phyloP scores from a whole-genome alignment of 176 grass and related monocot species.

The Juncus inflexus region DNA sequence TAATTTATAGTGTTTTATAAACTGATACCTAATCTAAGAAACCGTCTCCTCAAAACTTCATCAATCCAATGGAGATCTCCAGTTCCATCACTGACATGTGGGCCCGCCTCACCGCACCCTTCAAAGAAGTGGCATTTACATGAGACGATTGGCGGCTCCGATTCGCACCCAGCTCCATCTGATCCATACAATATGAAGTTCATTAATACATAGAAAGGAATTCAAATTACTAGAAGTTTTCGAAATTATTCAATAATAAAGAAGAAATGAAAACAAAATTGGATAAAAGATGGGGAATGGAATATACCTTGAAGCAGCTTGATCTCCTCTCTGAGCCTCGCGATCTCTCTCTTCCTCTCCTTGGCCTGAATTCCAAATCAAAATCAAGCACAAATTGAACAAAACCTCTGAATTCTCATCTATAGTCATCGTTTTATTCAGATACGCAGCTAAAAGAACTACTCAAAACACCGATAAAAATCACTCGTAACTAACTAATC shows the following conservation, averaged over 20 bases:
- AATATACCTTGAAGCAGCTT: conserved; percentile 55
- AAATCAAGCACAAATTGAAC: too few relatives aligned
- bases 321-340: conserved; percentile 79
- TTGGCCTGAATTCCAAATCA: conserved; percentile 41
- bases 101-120: conserved; percentile 42
- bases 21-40: conserved; percentile 62
- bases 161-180: conserved; percentile 41
- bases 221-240: not conserved
- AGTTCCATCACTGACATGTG: conserved; percentile 12
- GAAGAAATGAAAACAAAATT: too few relatives aligned
- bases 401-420: too few relatives aligned
- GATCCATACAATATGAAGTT: conserved; percentile 22
- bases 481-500: not conserved
- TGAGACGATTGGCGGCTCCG: conserved; percentile 45
- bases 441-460: too few relatives aligned
- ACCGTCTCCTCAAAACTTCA: conserved; percentile 80
- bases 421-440: too few relatives aligned
- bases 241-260: too few relatives aligned
- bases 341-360: conserved; percentile 82
- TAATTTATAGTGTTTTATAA: conserved; percentile 9
- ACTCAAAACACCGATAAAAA: not conserved
- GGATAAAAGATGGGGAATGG: not conserved
- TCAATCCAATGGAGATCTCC: conserved; percentile 78
- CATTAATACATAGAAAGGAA: not conserved
- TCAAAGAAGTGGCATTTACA: conserved; percentile 95